Percentiles rank a stretch among this genome's conserved stretches.
These are phyloP conservation scores for Xanthoceras sorbifolium DNA, from an alignment of 345 rosid species.

Conservation along the genomic window DNA sequence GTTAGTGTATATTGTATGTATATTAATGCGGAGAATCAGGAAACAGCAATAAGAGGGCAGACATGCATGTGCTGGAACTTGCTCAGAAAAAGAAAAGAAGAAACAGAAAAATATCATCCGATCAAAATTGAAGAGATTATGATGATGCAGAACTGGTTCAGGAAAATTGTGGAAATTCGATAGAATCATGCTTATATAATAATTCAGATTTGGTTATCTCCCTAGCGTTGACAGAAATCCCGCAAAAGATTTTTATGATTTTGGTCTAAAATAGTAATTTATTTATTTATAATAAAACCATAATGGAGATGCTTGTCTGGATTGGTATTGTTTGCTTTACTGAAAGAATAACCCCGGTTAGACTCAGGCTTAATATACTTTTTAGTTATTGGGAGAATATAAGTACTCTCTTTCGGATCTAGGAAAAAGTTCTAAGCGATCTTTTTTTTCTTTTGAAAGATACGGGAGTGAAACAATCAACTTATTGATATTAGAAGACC, in stretches of 20 bases:
- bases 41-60: not conserved
- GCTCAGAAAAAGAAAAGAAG: not conserved
- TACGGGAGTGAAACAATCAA: no score
- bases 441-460: no score
- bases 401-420: no score
- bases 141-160: no score
- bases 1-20: no score
- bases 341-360: no score
- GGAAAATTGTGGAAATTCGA: not conserved
- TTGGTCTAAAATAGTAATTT: not conserved
- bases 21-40: not conserved
- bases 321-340: no score
- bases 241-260: not conserved
- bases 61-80: not conserved
- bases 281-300: not conserved
- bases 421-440: no score
- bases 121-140: not conserved
- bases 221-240: not conserved
- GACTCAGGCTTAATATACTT: no score
- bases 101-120: not conserved
- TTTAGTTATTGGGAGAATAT: no score
- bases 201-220: not conserved
- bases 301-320: not conserved
- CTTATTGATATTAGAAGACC: no score
- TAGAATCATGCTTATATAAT: not conserved